These are phyloP conservation scores for Passalora sequoiae DNA, from an alignment of 2,329 filamentous ascomycete genomes.

Conservation along the genomic window DNA sequence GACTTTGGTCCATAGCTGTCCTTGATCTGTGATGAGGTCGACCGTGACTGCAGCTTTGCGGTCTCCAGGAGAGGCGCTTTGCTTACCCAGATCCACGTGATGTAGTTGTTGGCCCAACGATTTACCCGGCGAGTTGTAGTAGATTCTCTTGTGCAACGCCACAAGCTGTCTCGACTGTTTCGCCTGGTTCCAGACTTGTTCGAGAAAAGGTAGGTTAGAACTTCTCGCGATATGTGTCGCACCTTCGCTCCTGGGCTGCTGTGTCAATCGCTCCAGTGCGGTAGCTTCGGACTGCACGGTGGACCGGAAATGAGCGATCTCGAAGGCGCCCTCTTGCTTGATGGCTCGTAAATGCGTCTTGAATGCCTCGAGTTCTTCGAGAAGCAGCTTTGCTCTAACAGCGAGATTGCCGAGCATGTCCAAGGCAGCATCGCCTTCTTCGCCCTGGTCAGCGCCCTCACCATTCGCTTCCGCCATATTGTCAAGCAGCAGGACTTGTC, in stretches of 20 bases:
- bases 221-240: conserved; percentile 55
- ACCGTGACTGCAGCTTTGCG: conserved; percentile 42
- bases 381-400: conserved; percentile 35
- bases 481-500: too few species aligned
- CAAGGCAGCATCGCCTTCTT: neutral
- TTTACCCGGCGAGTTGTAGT: conserved; percentile 35
- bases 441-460: neutral
- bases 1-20: conserved; percentile 63
- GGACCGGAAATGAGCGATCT: conserved; percentile 32
- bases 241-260: conserved; percentile 22
- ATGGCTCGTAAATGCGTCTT: conserved; percentile 32
- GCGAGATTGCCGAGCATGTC: conserved; percentile 28
- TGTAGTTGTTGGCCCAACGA: conserved; percentile 23
- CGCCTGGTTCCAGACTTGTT: conserved; percentile 58
- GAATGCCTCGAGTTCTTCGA: conserved; percentile 41
- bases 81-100: conserved; percentile 25
- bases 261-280: conserved; percentile 29
- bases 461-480: neutral
- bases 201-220: conserved; percentile 62
- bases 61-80: conserved; percentile 11
- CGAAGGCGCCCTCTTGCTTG: conserved; percentile 35
- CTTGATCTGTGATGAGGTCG: conserved; percentile 60
- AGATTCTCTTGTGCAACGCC: conserved; percentile 54
- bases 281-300: conserved; percentile 33
- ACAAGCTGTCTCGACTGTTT: conserved; percentile 54